Conservation (phyloP, 805 yeast genomes). For the Candida schatavii region DNA sequence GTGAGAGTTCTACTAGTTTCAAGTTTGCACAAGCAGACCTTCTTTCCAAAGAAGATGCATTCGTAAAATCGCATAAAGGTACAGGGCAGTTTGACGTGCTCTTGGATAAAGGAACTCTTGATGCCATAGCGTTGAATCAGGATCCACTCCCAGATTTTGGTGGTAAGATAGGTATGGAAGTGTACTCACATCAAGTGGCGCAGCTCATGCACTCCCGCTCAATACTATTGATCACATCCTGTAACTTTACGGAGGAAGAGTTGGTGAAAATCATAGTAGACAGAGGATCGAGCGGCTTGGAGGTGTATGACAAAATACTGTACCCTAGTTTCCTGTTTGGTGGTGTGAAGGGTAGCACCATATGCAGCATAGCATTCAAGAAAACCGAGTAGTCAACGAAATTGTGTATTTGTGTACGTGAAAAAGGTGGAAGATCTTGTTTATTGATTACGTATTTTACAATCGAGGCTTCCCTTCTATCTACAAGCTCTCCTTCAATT, state of each 20-base stretch:
- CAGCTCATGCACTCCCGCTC: conserved; percentile 56
- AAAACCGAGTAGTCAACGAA: conserved; percentile 19
- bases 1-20: conserved; percentile 31
- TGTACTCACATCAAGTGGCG: conserved; percentile 61
- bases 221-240: conserved; percentile 75
- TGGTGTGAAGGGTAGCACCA: conserved; percentile 83
- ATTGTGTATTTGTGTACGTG: too few relatives aligned
- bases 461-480: not conserved
- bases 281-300: conserved; percentile 40
- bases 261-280: conserved; percentile 52
- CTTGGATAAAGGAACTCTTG: conserved; percentile 93
- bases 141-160: conserved; percentile 40
- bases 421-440: not conserved
- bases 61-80: conserved; percentile 31
- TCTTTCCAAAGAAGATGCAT: conserved; percentile 38
- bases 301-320: conserved; percentile 61
- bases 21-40: conserved; percentile 73
- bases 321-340: conserved; percentile 89
- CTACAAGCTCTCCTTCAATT: conserved; percentile 20
- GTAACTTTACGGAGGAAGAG: conserved; percentile 88
- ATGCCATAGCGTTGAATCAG: conserved; percentile 90
- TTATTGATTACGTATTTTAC: not conserved
- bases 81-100: conserved; percentile 59
- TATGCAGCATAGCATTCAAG: conserved; percentile 80
- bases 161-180: conserved; percentile 48